Conservation (phyloP, 495 filamentous ascomycete species). For the Annulohypoxylon nitens region DNA sequence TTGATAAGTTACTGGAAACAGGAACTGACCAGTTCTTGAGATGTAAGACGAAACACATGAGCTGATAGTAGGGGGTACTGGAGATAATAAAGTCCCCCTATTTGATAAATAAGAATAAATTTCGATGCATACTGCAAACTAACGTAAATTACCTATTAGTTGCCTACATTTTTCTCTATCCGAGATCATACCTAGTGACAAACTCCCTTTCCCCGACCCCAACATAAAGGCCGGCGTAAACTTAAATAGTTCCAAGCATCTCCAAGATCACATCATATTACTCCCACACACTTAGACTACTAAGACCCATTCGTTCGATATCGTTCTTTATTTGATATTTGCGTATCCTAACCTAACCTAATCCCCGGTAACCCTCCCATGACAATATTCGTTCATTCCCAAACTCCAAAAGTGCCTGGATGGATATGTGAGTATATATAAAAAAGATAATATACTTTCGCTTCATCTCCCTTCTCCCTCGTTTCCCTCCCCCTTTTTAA, state of each 20-base stretch:
- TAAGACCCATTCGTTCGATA: constrained; percentile 6
- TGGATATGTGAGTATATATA: constrained; percentile 29
- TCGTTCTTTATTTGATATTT: constrained; percentile 26
- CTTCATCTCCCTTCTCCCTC: constrained; percentile 3
- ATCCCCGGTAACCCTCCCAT: not conserved
- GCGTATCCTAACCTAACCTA: constrained; percentile 20
- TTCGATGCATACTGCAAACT: not conserved
- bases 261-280: not conserved
- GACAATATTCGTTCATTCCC: constrained; percentile 10
- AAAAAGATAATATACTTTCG: constrained; percentile 28
- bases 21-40: no score
- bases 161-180: not conserved
- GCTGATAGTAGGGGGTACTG: no score
- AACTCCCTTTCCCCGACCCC: not conserved
- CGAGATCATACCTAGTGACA: not conserved
- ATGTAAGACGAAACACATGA: no score
- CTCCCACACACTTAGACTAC: not conserved
- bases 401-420: constrained; percentile 27
- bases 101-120: not conserved
- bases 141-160: not conserved
- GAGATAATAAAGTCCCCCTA: not conserved
- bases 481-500: constrained; percentile 6
- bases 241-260: not conserved
- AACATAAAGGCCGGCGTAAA: not conserved
- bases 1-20: not conserved